These are phyloP conservation scores for Myriangium duriaei DNA, from an alignment of 2,329 filamentous ascomycete species.

Conservation along the genomic window DNA sequence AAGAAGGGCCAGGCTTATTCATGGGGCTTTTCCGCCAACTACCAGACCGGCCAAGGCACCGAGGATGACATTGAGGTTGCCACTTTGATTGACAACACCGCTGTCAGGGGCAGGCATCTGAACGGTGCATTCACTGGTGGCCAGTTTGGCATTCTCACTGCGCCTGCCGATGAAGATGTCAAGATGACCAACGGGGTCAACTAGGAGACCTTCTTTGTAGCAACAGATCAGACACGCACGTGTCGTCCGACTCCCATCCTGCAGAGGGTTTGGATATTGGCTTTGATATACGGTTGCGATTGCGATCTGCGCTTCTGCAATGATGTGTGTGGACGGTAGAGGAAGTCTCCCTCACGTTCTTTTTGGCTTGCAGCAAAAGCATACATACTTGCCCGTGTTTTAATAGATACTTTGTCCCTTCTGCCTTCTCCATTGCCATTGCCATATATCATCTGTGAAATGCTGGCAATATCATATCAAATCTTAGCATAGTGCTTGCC, in stretches of 20 bases:
- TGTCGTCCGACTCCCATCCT: no score
- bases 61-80: constrained; percentile 70
- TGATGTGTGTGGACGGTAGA: no score
- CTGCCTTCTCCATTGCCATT: no score
- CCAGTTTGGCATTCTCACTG: constrained; percentile 53
- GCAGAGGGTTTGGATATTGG: background rate
- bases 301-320: no score
- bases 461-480: no score
- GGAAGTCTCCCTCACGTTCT: no score
- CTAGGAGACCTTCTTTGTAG: constrained; percentile 1
- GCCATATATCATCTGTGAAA: no score
- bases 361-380: no score
- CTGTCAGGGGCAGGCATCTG: constrained; percentile 61
- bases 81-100: constrained; percentile 73
- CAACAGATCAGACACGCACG: no score
- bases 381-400: no score
- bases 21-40: constrained; percentile 72
- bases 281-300: background rate
- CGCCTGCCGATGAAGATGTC: constrained; percentile 11
- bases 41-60: constrained; percentile 66
- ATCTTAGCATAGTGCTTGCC: no score
- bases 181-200: constrained; percentile 11
- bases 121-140: constrained; percentile 75
- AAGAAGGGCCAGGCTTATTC: constrained; percentile 57
- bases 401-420: no score